Percentiles rank a stretch among this genome's conserved stretches.
Conservation (phyloP, 257 asterid species). For the Solanum lycopersicoides region DNA sequence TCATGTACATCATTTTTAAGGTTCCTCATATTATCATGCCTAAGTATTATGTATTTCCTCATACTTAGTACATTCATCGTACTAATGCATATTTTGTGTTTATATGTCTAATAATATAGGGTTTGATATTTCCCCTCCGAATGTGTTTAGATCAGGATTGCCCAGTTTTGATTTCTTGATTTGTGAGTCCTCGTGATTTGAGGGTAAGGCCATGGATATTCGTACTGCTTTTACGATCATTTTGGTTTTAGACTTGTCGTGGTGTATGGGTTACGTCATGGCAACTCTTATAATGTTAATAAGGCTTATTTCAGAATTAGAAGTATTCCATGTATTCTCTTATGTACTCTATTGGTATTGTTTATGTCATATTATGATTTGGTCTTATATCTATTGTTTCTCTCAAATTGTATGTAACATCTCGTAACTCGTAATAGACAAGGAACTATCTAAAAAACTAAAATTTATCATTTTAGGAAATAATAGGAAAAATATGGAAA, state of each 20-base stretch:
- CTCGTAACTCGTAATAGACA: no score
- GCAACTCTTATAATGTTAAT: not conserved
- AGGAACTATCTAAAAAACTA: no score
- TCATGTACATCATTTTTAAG: not conserved
- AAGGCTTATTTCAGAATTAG: not conserved
- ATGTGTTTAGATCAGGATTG: not conserved
- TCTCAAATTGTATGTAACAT: no score
- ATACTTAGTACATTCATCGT: not conserved
- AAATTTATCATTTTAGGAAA: no score
- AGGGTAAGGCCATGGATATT: not conserved
- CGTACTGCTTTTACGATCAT: not conserved
- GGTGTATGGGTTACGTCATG: not conserved
- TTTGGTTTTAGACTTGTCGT: not conserved
- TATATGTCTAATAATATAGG: not conserved
- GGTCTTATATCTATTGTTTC: not conserved
- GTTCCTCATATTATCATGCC: not conserved
- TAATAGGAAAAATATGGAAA: no score
- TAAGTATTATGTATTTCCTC: not conserved
- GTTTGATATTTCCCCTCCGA: no score
- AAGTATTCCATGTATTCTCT: not conserved
- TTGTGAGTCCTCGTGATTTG: not conserved
- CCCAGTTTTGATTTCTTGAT: not conserved
- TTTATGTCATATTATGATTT: not conserved
- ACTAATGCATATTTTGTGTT: not conserved
- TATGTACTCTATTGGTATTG: not conserved